Conservation (phyloP, 2,329 filamentous ascomycete species). For the Aspergillus latus region DNA sequence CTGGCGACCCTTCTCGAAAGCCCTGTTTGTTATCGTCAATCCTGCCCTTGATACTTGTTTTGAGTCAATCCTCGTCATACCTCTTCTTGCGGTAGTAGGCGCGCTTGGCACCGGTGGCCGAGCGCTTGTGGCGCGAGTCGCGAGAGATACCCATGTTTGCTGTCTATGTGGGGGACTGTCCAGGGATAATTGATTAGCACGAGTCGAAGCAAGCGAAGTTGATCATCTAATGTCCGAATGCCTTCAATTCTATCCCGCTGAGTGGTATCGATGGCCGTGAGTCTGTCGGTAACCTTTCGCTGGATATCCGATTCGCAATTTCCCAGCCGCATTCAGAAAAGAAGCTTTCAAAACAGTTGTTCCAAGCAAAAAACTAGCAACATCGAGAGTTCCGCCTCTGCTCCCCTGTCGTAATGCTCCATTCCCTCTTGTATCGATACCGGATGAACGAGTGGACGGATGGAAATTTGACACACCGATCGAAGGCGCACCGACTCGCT, state of each 20-base stretch:
- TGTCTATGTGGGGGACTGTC: slow-evolving; percentile 57
- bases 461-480: slow-evolving; percentile 4
- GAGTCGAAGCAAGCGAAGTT: slow-evolving; percentile 1
- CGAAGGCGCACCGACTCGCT: slow-evolving; percentile 11
- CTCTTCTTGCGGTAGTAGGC: slow-evolving; percentile 75
- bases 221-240: slow-evolving; percentile 3
- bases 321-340: neutral
- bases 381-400: neutral
- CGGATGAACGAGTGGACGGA: neutral
- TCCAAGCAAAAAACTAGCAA: neutral
- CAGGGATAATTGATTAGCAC: slow-evolving; percentile 6
- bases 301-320: neutral
- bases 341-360: neutral
- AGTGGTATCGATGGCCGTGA: neutral
- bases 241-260: slow-evolving; percentile 6
- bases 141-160: slow-evolving; percentile 99
- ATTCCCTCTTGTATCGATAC: neutral
- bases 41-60: neutral
- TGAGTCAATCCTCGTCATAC: slow-evolving; percentile 34
- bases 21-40: slow-evolving; percentile 64
- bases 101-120: slow-evolving; percentile 97
- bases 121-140: slow-evolving; percentile 99
- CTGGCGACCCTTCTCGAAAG: slow-evolving; percentile 99
- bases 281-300: neutral
- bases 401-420: neutral